Conservation (phyloP, 306 rosid genomes). For the Fragaria iinumae region DNA sequence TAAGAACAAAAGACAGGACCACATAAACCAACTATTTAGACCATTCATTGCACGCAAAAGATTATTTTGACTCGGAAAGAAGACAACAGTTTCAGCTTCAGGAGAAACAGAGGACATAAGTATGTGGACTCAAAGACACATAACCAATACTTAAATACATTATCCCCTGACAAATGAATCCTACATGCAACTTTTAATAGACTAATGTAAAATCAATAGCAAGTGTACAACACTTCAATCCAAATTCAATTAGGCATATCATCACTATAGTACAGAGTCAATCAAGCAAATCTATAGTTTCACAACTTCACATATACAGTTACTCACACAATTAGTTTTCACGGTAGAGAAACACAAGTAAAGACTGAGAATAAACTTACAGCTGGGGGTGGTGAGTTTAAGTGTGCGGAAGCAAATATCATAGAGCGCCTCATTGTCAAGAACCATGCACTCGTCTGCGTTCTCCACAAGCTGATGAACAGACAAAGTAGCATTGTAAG, state of each 20-base stretch:
- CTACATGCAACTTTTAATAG: background rate
- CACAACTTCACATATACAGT: background rate
- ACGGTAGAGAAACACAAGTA: background rate
- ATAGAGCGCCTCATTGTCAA: slow-evolving; percentile 43
- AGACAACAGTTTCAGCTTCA: background rate
- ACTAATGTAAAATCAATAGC: background rate
- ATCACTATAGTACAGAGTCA: too few relatives aligned
- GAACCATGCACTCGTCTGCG: slow-evolving; percentile 48
- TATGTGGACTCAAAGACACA: background rate
- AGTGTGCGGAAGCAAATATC: slow-evolving; percentile 45
- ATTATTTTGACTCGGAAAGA: background rate
- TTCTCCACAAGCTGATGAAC: slow-evolving; percentile 51
- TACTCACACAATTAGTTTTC: background rate
- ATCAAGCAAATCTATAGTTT: background rate
- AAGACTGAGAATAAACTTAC: slow-evolving; percentile 14
- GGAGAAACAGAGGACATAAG: background rate
- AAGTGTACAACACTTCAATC: too few relatives aligned
- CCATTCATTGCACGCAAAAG: background rate
- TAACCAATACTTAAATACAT: background rate
- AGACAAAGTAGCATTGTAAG: slow-evolving; percentile 42
- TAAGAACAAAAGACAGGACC: background rate
- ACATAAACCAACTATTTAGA: background rate
- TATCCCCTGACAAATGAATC: background rate
- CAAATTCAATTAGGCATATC: too few relatives aligned
- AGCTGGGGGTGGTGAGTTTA: slow-evolving; percentile 46